Percentiles rank a stretch among this genome's conserved stretches.
Conservation (phyloP, 2,329 filamentous ascomycete species). For the Cladosporium colombiae region DNA sequence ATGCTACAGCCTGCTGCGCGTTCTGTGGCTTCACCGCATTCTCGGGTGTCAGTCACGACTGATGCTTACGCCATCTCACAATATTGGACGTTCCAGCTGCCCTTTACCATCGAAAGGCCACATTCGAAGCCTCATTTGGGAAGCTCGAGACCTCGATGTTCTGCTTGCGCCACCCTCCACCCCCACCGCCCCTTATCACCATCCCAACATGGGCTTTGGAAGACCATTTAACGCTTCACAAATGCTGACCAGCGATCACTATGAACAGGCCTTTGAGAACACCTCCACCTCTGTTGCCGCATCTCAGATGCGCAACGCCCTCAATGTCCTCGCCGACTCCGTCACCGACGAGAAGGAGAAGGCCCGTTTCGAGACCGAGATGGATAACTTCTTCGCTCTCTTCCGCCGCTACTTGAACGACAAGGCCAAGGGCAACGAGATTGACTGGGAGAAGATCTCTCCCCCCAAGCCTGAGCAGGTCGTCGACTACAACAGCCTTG, state of each 20-base stretch:
- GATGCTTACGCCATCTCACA: constrained; percentile 3
- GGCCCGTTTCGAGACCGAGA: constrained; percentile 96
- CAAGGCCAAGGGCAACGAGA: constrained; percentile 96
- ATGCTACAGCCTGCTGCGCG: not conserved
- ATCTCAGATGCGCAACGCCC: constrained; percentile 97
- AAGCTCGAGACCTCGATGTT: not conserved
- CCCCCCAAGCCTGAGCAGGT: constrained; percentile 93
- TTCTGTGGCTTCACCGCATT: constrained; percentile 14
- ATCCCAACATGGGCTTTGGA: not conserved
- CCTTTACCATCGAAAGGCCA: not conserved
- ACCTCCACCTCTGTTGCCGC: constrained; percentile 97
- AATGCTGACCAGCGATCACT: constrained; percentile 23
- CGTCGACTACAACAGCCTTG: constrained; percentile 87
- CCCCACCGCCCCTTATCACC: not conserved
- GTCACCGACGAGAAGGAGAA: constrained; percentile 75
- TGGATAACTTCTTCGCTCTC: constrained; percentile 99
- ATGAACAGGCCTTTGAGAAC: constrained; percentile 89
- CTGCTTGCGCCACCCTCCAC: constrained; percentile 1
- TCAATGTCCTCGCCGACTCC: constrained; percentile 88
- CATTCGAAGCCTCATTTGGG: not conserved
- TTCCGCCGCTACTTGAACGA: constrained; percentile 98
- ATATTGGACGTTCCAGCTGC: not conserved
- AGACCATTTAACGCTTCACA: constrained; percentile 4
- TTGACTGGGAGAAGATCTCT: constrained; percentile 95
- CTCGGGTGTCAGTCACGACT: not conserved